Conservation (phyloP, 1,284 basidiomycete genomes). For the Cutaneotrichosporon sp. region DNA sequence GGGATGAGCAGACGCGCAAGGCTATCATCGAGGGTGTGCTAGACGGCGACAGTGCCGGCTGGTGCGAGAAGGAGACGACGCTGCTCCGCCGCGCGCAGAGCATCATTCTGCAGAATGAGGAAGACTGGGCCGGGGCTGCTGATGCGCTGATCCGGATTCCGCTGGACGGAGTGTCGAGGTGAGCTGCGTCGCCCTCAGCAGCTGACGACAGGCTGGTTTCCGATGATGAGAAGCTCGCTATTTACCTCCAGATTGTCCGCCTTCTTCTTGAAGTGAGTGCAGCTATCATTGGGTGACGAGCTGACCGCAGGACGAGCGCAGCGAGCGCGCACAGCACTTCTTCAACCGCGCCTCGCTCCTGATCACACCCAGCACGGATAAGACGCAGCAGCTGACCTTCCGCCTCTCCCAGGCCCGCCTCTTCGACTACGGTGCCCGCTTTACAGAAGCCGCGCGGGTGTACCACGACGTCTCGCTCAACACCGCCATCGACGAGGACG, state of each 20-base stretch:
- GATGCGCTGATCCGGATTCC: constrained; percentile 84
- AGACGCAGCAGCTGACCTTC: constrained; percentile 70
- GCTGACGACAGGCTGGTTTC: constrained; percentile 56
- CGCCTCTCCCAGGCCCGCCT: constrained; percentile 84
- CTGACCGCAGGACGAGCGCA: constrained; percentile 41
- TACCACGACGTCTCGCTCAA: constrained; percentile 93
- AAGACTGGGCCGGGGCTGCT: constrained; percentile 90
- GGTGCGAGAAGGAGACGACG: constrained; percentile 94
- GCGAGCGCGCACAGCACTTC: constrained; percentile 86
- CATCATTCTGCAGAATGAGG: constrained; percentile 77
- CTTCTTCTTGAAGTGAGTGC: constrained; percentile 77
- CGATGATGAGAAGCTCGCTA: constrained; percentile 78
- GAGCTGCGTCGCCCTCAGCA: constrained; percentile 21
- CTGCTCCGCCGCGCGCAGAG: constrained; percentile 78
- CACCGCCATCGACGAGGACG: constrained; percentile 80
- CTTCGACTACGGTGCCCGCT: constrained; percentile 83
- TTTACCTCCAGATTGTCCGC: constrained; percentile 91
- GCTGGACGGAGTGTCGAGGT: constrained; percentile 86
- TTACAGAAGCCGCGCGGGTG: constrained; percentile 86
- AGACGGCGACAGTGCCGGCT: constrained; percentile 51
- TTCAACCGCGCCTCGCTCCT: constrained; percentile 92
- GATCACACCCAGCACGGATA: constrained; percentile 69
- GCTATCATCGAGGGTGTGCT: constrained; percentile 40
- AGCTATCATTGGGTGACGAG: not conserved
- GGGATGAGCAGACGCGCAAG: constrained; percentile 14